A percentile compares a stretch with the other conserved stretches of the same genome.
phyloP scores from a whole-genome alignment of 2,329 filamentous ascomycete species.

The Albifimbria verrucaria region DNA sequence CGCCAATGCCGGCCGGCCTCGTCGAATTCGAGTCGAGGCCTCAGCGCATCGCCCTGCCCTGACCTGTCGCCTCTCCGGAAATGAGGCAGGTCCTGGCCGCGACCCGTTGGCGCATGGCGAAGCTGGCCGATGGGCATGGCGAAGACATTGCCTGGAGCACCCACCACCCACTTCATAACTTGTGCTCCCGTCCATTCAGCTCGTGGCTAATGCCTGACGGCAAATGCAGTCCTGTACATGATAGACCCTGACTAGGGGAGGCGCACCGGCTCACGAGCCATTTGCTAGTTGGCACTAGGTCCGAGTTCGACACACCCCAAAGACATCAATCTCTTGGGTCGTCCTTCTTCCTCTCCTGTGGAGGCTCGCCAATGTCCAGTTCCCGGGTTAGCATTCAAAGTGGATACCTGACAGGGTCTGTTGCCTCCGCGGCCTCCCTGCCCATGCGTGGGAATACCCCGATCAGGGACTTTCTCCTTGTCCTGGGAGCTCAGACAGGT shows the following conservation, averaged over 20 bases:
- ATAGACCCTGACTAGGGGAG: too few relatives aligned
- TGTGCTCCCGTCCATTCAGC: not conserved
- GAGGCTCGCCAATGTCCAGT: not conserved
- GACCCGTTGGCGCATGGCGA: too few relatives aligned
- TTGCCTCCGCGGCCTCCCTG: not conserved
- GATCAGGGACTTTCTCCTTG: not conserved
- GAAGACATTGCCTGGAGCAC: too few relatives aligned
- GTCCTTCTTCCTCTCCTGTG: not conserved
- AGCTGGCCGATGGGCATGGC: too few relatives aligned
- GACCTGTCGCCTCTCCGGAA: too few relatives aligned
- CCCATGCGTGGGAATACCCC: not conserved
- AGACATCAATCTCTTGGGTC: not conserved
- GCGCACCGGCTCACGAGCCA: not conserved
- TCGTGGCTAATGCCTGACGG: too few relatives aligned
- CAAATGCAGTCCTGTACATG: too few relatives aligned
- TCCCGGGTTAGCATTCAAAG: not conserved
- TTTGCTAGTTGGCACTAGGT: not conserved
- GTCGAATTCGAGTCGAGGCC: not conserved
- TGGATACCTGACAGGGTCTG: not conserved
- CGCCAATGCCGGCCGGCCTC: not conserved
- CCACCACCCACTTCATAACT: not conserved
- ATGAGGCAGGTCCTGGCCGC: too few relatives aligned
- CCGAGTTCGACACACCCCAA: not conserved
- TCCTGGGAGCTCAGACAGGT: not conserved
- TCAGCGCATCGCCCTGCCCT: too few relatives aligned